Percentiles rank a stretch among this genome's conserved stretches.
Evolutionary conservation across 768 basidiomycete genomes (phyloP).

Genomic region (Trametes elegans): DNA sequence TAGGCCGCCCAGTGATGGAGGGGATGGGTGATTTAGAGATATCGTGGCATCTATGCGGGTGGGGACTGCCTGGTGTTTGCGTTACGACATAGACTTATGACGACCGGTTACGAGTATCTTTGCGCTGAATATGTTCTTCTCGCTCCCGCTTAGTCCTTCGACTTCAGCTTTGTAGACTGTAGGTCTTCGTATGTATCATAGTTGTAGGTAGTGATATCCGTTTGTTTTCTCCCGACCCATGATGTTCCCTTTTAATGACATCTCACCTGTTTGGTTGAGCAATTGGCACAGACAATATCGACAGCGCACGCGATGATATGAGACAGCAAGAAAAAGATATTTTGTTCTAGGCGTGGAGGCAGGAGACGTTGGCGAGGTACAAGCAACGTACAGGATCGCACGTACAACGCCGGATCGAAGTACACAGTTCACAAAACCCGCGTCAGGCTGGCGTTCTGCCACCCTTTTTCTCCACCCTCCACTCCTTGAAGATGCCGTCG

Average conservation of each 20-base stretch:
- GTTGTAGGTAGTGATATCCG: not conserved
- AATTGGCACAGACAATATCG: no score
- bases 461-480: constrained; percentile 81
- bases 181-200: constrained; percentile 4
- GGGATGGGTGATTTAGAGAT: not conserved
- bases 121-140: not conserved
- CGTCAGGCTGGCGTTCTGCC: constrained; percentile 33
- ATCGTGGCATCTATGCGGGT: not conserved
- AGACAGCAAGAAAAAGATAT: not conserved
- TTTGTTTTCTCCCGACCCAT: not conserved
- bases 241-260: no score
- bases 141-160: not conserved
- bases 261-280: no score
- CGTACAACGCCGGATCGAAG: not conserved
- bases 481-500: constrained; percentile 94
- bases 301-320: no score
- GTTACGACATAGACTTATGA: constrained; percentile 16
- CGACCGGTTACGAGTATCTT: constrained; percentile 11
- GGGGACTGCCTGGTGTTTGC: constrained; percentile 5
- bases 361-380: constrained; percentile 11
- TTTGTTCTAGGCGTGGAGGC: constrained; percentile 4
- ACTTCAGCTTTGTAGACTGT: constrained; percentile 5
- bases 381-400: constrained; percentile 6
- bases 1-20: not conserved
- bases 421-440: not conserved